Evolutionary conservation across 129 eudicot genomes (phyloP), one percentile per base, ranked within the genome.

Genomic region (Flaveria robusta): DNA sequence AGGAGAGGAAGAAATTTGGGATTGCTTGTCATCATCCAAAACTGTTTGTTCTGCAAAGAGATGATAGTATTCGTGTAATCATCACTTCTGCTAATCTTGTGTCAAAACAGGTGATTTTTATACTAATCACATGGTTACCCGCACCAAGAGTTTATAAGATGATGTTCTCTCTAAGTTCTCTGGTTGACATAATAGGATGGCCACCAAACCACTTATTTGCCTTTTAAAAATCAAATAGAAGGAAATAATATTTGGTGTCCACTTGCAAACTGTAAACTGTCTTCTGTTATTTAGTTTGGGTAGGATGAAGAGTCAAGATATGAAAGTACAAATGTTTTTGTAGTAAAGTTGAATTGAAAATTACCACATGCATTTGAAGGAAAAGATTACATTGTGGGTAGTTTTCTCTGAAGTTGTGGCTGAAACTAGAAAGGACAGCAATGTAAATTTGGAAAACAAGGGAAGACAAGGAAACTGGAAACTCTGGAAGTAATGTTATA

Each of bases 1-100:
- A 88, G 72, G 98, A 92, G 66, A 81, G 73, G 54, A 92, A 85
- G 86, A 92, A 79, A 77, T 79, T 70, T 42, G 98, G 98, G 76
- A 85, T 92, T 69, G 98, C 83, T 70, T 92, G 98, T 66, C 96
- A 92, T 81, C 98, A 92, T 82, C 98, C 98, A 24, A 92, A 90
- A 68, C 76, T 92, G 70, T 73, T 92, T 83, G 88, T 92, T 60
- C 72, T 92, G 78, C 94, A 90, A 81, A 85, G 98, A 85, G 88
- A 88, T 79, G 89, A 92, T 78, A 83, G 80, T 43, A 68, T 92
- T 3, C 98, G 96, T 31, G 90, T 90, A 74, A 87, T 90, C 62
- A 81, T 92, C 55, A 87, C 98, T 58, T 92, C 95, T 60, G 98
- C 98, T 9, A 92, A 92, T 83, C 83, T 92, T 78, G 94, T 86